Conservation (phyloP, 1,284 basidiomycete genomes). For the Grifola frondosa region DNA sequence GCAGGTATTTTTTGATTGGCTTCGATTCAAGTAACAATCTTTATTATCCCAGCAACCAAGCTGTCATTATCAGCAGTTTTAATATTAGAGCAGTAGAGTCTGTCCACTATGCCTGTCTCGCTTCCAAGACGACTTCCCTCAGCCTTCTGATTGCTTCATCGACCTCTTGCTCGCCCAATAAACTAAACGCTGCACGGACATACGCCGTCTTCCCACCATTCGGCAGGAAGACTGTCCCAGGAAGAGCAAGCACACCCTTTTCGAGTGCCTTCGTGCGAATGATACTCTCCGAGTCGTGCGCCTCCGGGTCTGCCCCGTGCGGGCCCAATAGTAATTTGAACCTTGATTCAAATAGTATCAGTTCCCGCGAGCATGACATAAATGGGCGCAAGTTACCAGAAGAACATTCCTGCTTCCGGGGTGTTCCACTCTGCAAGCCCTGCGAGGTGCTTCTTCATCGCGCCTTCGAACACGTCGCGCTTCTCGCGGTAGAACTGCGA, state of each 20-base stretch:
- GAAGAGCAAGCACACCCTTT: conserved; percentile 88
- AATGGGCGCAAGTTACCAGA: conserved; percentile 59
- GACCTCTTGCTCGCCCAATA: conserved; percentile 68
- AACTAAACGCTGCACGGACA: conserved; percentile 80
- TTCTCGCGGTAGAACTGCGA: conserved; percentile 81
- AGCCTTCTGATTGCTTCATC: conserved; percentile 77
- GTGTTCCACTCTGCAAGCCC: conserved; percentile 82
- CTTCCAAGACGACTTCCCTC: conserved; percentile 56
- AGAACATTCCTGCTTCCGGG: conserved; percentile 91
- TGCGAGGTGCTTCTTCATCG: conserved; percentile 71
- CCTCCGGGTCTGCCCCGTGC: conserved; percentile 38
- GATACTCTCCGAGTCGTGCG: conserved; percentile 72
- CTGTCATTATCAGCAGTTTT: neutral
- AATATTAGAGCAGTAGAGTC: neutral
- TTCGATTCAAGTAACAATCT: too few species aligned
- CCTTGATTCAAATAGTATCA: too few species aligned
- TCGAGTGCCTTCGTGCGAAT: conserved; percentile 79
- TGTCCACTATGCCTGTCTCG: conserved; percentile 9
- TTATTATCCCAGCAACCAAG: too few species aligned
- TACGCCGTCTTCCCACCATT: conserved; percentile 67
- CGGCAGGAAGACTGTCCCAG: conserved; percentile 80
- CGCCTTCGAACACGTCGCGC: conserved; percentile 78
- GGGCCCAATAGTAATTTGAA: conserved; percentile 58
- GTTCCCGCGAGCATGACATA: conserved; percentile 12
- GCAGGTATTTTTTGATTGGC: too few species aligned